Percentiles rank a stretch among this genome's conserved stretches.
These are phyloP conservation scores for Beauveria sp. DNA, from an alignment of 2,329 filamentous ascomycete species.

Conservation along the genomic window DNA sequence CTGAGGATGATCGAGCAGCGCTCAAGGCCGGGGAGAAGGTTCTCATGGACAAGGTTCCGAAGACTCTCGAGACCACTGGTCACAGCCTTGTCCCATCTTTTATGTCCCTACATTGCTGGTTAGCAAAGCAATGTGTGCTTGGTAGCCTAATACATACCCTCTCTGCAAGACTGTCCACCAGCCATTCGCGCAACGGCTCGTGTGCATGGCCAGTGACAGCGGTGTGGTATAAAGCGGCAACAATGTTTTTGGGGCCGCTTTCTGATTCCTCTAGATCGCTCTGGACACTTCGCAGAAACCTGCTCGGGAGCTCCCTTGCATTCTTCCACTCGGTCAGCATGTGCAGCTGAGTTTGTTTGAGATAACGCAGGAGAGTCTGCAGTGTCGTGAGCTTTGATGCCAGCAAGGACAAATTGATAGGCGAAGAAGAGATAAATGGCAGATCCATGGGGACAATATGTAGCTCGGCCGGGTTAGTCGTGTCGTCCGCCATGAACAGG, in stretches of 20 bases:
- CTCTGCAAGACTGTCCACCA: conserved; percentile 75
- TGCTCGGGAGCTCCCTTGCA: conserved; percentile 66
- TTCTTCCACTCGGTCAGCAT: conserved; percentile 79
- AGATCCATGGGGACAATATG: conserved; percentile 71
- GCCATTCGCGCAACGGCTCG: conserved; percentile 72
- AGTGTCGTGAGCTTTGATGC: conserved; percentile 81
- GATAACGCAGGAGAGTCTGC: conserved; percentile 78
- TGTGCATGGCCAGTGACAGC: conserved; percentile 77
- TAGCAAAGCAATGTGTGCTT: not conserved
- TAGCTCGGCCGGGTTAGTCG: conserved; percentile 24
- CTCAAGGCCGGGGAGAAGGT: conserved; percentile 81
- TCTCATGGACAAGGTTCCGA: conserved; percentile 72
- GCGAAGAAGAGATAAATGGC: conserved; percentile 71
- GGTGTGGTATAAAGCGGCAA: conserved; percentile 74
- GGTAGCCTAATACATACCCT: conserved; percentile 45
- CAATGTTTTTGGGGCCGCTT: conserved; percentile 53
- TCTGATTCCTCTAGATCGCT: conserved; percentile 59
- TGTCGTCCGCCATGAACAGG: conserved; percentile 48
- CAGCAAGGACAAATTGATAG: conserved; percentile 73
- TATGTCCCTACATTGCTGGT: conserved; percentile 59
- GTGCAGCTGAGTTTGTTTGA: conserved; percentile 71
- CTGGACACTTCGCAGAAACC: conserved; percentile 71
- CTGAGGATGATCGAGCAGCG: conserved; percentile 74
- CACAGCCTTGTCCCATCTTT: conserved; percentile 89
- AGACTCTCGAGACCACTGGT: conserved; percentile 69